A percentile compares a stretch with the other conserved stretches of the same genome.
Conservation (phyloP, 2,329 filamentous ascomycete species). For the Cladosporium colombiae region DNA sequence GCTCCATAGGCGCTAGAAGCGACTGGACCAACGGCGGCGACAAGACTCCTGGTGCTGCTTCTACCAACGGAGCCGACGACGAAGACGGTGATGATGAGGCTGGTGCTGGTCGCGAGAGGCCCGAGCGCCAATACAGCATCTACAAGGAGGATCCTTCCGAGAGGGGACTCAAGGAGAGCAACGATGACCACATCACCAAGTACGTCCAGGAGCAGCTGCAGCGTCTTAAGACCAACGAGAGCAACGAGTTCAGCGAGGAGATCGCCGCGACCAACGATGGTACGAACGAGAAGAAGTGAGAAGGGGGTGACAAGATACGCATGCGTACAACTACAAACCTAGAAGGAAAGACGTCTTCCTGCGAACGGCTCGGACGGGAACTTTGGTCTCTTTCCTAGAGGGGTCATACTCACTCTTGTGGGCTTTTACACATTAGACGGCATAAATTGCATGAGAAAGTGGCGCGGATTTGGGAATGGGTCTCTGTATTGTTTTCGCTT, state of each 20-base stretch:
- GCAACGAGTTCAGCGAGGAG: conserved; percentile 60
- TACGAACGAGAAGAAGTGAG: conserved; percentile 24
- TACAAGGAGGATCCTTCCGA: conserved; percentile 55
- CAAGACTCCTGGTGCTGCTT: conserved; percentile 31
- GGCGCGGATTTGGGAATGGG: neutral
- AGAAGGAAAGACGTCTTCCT: neutral
- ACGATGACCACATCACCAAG: conserved; percentile 66
- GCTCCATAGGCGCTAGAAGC: conserved; percentile 81
- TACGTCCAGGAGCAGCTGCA: conserved; percentile 82
- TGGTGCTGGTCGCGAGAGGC: conserved; percentile 11
- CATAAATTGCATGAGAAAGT: neutral
- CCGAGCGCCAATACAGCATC: conserved; percentile 49
- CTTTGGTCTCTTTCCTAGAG: neutral
- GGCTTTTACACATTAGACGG: neutral
- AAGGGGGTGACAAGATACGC: no score
- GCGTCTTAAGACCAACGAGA: conserved; percentile 64
- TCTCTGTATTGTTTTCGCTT: neutral
- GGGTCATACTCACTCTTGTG: neutral
- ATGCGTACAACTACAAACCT: no score
- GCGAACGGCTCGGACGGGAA: neutral
- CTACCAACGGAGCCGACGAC: conserved; percentile 37
- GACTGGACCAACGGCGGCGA: conserved; percentile 58
- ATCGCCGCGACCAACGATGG: conserved; percentile 53
- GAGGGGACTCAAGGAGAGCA: conserved; percentile 36
- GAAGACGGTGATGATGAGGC: conserved; percentile 36